Evolutionary conservation across 75 land plant species (phyloP).

Genomic region (Chamaecyparis obtusa): DNA sequence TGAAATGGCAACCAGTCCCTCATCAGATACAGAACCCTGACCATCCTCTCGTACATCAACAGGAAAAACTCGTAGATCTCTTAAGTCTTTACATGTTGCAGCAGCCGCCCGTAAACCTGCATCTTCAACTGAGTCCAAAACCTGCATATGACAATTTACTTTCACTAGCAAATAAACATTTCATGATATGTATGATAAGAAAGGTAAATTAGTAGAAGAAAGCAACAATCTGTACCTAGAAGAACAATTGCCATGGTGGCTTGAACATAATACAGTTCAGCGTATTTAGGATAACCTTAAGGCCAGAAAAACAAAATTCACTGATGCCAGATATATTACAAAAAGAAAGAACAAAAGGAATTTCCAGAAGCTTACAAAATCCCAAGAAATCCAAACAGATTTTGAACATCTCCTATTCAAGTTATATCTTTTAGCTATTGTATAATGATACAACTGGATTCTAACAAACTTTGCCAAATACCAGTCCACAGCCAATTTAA

Average conservation of each 20-base stretch:
- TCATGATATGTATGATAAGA: neutral
- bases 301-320: neutral
- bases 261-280: neutral
- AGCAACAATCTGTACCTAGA: neutral
- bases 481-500: neutral
- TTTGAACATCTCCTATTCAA: neutral
- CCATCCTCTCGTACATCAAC: conserved; percentile 44
- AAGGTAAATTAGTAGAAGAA: neutral
- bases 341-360: neutral
- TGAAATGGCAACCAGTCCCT: conserved; percentile 80
- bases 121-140: conserved; percentile 74
- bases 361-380: neutral
- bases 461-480: neutral
- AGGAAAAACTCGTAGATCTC: conserved; percentile 83
- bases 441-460: neutral
- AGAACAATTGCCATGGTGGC: neutral
- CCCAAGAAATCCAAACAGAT: neutral
- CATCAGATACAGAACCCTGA: conserved; percentile 63
- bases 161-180: neutral
- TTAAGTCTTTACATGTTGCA: conserved; percentile 63
- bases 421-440: neutral
- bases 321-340: neutral
- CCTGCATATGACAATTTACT: conserved; percentile 28
- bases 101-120: conserved; percentile 73
- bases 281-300: neutral